phyloP scores from a whole-genome alignment of 2,329 filamentous ascomycete genomes.

The Fusarium sp. region DNA sequence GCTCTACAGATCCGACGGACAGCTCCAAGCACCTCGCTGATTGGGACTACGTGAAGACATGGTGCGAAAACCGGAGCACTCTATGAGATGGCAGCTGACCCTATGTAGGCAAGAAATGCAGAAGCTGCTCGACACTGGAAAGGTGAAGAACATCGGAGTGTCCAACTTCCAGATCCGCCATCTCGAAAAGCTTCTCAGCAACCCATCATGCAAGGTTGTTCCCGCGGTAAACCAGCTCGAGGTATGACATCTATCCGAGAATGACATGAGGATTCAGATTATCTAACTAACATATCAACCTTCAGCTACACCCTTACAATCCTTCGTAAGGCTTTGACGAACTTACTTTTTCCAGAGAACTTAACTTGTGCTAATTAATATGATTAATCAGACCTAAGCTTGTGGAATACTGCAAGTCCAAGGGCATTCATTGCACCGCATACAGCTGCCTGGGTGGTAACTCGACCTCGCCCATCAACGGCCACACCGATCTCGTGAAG shows the following conservation, averaged over 20 bases:
- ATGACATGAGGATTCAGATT: background rate
- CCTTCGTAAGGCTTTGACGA: constrained; percentile 14
- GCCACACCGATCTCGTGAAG: constrained; percentile 8
- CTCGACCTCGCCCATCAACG: constrained; percentile 14
- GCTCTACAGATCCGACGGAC: constrained; percentile 20
- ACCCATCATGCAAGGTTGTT: constrained; percentile 67
- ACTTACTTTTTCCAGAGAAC: too few relatives aligned
- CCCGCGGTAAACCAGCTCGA: constrained; percentile 84
- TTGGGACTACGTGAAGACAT: constrained; percentile 24
- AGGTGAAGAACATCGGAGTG: constrained; percentile 81
- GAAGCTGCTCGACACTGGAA: constrained; percentile 72
- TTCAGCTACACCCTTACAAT: constrained; percentile 19
- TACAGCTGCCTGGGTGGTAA: constrained; percentile 18
- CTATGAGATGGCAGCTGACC: background rate
- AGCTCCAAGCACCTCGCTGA: constrained; percentile 35
- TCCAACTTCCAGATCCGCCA: constrained; percentile 85
- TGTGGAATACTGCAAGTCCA: constrained; percentile 16
- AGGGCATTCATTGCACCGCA: constrained; percentile 22
- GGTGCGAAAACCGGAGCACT: background rate
- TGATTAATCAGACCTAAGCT: constrained; percentile 5
- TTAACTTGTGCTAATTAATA: background rate
- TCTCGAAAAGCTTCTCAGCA: constrained; percentile 77
- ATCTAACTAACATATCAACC: background rate
- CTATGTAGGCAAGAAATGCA: constrained; percentile 65
- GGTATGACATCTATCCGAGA: constrained; percentile 53